Base-by-base conservation (phyloP, 176 grass and related monocot species). In the Rhynchospora pubera region DNA sequence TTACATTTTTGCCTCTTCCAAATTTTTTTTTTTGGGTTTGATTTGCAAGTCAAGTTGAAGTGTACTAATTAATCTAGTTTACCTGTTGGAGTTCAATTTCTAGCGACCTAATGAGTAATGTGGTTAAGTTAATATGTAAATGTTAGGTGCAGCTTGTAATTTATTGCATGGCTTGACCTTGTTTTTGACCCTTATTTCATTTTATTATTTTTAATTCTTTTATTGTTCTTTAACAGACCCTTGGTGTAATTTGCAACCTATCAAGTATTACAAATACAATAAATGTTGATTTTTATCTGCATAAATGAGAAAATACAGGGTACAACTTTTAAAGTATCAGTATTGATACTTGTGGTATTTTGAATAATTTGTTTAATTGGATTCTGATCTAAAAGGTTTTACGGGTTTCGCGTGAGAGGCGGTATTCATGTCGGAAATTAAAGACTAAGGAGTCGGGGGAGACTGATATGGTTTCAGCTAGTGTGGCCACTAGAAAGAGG, bases 341-440 rank as follows among this genome's bases (percentile, higher is more conserved):
- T 69, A 82, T 81, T 68, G 21, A 26, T 71, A 21, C 73, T 83
- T 67, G 10, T 19, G 15, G 15, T 48, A 65, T 63, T 81, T 28
- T 28, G 26, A 28, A 28, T 28, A 28, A 28, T 28, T 28, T 28
- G 30, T 11, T 23, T 65, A 58, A 11, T 74, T 65, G 61, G 65
- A 47, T 51, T 87, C 21, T 73, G 57, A 30, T 84, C 80, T n/a
- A 88, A 18, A 83, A 98, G 95, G 95, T 98, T 53, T 91, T 98
- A 59, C 87, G 92, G 75, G 68, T 89, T 81, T 94, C 89, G 6
- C 89, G 90, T 64, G 84, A 83, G 57, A 89, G 83, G 52, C 61
- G 89, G 10, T 65, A 84, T 58, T 82, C 84, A 80, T 68, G 57
- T 59, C 71, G 79, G 83, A 65, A 55, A 81, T 84, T 65, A 75